Evolutionary conservation across 208 protist species (phyloP), one percentile per base, ranked within the genome.

Genomic region (Trypanosoma cruzi): DNA sequence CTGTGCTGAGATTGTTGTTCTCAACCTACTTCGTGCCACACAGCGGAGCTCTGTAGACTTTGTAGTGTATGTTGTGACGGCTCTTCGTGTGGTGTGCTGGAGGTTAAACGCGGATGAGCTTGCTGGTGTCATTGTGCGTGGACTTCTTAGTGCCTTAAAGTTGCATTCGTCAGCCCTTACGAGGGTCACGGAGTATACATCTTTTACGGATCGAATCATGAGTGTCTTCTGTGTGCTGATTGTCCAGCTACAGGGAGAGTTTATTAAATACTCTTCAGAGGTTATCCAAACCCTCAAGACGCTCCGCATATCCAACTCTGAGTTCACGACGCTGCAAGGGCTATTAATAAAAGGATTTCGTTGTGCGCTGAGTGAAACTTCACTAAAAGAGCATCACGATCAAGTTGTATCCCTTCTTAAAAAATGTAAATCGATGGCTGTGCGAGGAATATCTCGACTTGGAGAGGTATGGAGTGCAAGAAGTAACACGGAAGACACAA

Each of bases 61-160:
- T 71, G 62, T 82, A 3, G 66, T 81, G 46, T 74, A 76, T 58
- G 77, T 75, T 54, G 65, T 96, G 0, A 77, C 80, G 16, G 65
- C 85, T 4, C 79, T 96, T 13, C 84, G 87, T 14, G 76, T 88
- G 48, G 81, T 96, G 2, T 93, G 87, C 52, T 69, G 67, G 36
- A 82, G 75, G 53, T 65, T 93, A 24, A 85, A 80, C 64, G 80
- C 93, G 14, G 81, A 96, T 57, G 85, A 93, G 79, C 76, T 89
- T 6, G 85, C 88, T 22, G 90, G 87, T 46, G 62, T 80, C 18
- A 92, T 96, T 71, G 90, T 96, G n/a, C 87, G 90, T 22, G 79
- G 75, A 14, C 73, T 95, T 34, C 75, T 91, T 53, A 54, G 46
- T 6, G 85, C 73, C 64, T 73, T 95, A 18, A 70, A 50, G 49